Conservation (phyloP, 2,329 filamentous ascomycete species). For the Xylariales sp. region DNA sequence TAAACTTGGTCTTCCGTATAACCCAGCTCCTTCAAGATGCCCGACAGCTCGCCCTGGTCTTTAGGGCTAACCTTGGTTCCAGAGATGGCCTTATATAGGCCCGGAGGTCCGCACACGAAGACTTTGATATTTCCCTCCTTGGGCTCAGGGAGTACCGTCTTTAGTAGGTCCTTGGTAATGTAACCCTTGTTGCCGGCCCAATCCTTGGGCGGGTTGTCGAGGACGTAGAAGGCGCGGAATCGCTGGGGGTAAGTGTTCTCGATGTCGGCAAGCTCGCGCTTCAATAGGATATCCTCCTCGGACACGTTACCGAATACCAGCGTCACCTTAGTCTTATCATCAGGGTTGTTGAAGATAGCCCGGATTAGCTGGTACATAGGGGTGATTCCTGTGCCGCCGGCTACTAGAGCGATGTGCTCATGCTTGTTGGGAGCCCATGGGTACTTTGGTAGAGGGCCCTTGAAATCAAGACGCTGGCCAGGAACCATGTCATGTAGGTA, state of each 20-base stretch:
- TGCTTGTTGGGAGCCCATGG: constrained; percentile 92
- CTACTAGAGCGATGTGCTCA: constrained; percentile 84
- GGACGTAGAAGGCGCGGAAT: constrained; percentile 93
- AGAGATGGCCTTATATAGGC: constrained; percentile 91
- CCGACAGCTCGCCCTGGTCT: constrained; percentile 91
- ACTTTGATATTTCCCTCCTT: constrained; percentile 94
- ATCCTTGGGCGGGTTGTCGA: constrained; percentile 83
- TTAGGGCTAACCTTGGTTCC: constrained; percentile 90
- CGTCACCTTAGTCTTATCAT: constrained; percentile 97
- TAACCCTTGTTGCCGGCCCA: constrained; percentile 83
- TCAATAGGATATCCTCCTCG: constrained; percentile 92
- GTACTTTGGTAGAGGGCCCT: constrained; percentile 96
- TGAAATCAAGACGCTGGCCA: constrained; percentile 87
- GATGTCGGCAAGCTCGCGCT: constrained; percentile 83
- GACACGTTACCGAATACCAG: constrained; percentile 91
- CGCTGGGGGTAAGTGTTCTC: constrained; percentile 96
- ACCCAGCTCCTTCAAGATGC: constrained; percentile 84
- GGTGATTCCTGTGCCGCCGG: constrained; percentile 96
- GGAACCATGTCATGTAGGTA: constrained; percentile 86
- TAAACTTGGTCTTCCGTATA: constrained; percentile 91
- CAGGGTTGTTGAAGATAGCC: constrained; percentile 93
- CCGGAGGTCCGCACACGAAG: constrained; percentile 94
- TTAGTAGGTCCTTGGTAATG: constrained; percentile 91
- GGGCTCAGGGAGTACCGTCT: constrained; percentile 93
- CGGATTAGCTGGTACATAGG: constrained; percentile 97